Evolutionary conservation across 257 asterid species (phyloP).

Genomic region (Nicotiana noctiflora): DNA sequence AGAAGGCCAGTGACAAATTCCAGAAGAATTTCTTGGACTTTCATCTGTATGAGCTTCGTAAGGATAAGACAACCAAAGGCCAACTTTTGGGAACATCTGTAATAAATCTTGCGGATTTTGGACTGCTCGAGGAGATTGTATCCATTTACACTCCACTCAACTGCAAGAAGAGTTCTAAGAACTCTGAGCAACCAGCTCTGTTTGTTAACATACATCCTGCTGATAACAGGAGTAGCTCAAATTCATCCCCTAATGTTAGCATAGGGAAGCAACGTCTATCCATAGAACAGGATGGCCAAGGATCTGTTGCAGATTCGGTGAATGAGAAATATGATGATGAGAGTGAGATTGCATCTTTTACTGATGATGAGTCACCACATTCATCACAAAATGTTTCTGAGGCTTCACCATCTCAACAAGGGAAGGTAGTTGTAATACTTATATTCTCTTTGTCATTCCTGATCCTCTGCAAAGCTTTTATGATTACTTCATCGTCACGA

Average conservation of each 20-base stretch:
- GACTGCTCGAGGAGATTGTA: slow-evolving; percentile 38
- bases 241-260: slow-evolving; percentile 49
- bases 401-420: slow-evolving; percentile 57
- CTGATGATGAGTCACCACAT: slow-evolving; percentile 62
- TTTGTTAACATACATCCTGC: slow-evolving; percentile 49
- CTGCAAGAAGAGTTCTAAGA: slow-evolving; percentile 53
- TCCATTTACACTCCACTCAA: slow-evolving; percentile 45
- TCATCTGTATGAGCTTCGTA: slow-evolving; percentile 62
- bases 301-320: slow-evolving; percentile 27
- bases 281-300: slow-evolving; percentile 51
- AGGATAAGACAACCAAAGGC: slow-evolving; percentile 55
- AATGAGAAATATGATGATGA: slow-evolving; percentile 26
- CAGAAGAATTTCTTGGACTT: slow-evolving; percentile 65
- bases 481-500: background rate
- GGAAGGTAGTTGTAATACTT: slow-evolving; percentile 37
- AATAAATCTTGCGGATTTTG: slow-evolving; percentile 72
- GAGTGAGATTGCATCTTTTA: slow-evolving; percentile 40
- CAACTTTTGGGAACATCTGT: slow-evolving; percentile 59
- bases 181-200: slow-evolving; percentile 44
- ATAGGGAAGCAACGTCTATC: slow-evolving; percentile 36
- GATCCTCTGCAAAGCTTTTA: background rate
- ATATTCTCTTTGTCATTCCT: background rate
- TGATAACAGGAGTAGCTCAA: slow-evolving; percentile 44
- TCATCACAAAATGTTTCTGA: slow-evolving; percentile 60
- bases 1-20: slow-evolving; percentile 41